Base-by-base conservation (phyloP, 2,329 filamentous ascomycete species). In the Sporothrix phasma region DNA sequence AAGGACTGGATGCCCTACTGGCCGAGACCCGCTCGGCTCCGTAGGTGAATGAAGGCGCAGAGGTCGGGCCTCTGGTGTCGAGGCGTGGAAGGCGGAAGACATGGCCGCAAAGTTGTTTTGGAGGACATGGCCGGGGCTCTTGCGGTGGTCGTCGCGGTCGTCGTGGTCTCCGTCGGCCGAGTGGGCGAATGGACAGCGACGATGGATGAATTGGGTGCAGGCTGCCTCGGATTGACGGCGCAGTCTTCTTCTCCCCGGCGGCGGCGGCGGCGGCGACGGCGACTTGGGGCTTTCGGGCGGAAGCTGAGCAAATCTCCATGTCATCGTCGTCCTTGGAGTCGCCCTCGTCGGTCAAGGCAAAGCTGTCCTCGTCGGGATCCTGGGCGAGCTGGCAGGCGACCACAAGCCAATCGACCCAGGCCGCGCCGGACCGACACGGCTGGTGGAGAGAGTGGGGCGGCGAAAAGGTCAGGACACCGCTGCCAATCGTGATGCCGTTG, bases 351-450 rank as follows among this genome's bases (percentile, higher is more conserved):
- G 6, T n/a, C 7, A 64, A 8, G 0, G 43, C 13, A 47, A 64
- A 53, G 5, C 10, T 43, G 15, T 64, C 62, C 22, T 79, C 78
- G 8, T 76, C 75, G 8, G 80, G 76, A 29, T 76, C 72, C 7
- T 63, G 49, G 58, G 34, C 45, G 34, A 66, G 66, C 46, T 71
- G 69, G 61, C 68, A 70, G 79, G 78, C 22, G 76, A 77, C 80
- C 81, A 81, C 11, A 83, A 72, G 2, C 79, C 78, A 7, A 79
- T 72, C 6, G 80, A 79, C 24, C 77, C 69, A 1, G 76, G 75
- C 3, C 77, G 78, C 5, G 74, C 73, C 2, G 71, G 67, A 1
- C 67, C 62, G 7, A 72, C 60, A 62, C 64, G 66, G 19, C 69
- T 64, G 61, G 68, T 64, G 8, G 51, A 45, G 2, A 59, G 24